These are phyloP conservation scores for Gracilaria gracilis DNA, from an alignment of 23 red algal genomes.

Conservation along the genomic window DNA sequence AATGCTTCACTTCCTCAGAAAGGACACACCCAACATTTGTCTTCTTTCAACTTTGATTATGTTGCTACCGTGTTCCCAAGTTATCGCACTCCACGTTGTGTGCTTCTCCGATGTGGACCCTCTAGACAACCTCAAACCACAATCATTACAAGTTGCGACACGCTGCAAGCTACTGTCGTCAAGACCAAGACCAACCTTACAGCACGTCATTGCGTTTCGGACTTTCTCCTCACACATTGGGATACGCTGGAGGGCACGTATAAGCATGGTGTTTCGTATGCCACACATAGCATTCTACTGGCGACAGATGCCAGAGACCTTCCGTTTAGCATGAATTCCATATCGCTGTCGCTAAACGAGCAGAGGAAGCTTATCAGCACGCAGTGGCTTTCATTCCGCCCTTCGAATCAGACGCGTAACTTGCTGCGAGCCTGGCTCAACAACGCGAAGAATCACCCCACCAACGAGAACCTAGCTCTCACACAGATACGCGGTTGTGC, in stretches of 20 bases:
- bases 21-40: conserved; percentile 16
- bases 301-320: conserved; percentile 17
- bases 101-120: conserved; percentile 5
- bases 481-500: conserved; percentile 18
- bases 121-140: background rate
- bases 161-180: conserved; percentile 9
- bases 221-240: conserved; percentile 28
- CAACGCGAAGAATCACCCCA: conserved; percentile 24
- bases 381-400: conserved; percentile 27
- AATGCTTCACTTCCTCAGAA: conserved; percentile 35
- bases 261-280: conserved; percentile 5
- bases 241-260: conserved; percentile 16
- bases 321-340: background rate
- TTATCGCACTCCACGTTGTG: conserved; percentile 20
- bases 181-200: conserved; percentile 21
- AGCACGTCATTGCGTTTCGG: conserved; percentile 19
- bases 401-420: conserved; percentile 8
- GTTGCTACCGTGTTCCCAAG: conserved; percentile 24
- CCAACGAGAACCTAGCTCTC: conserved; percentile 15
- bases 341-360: conserved; percentile 23
- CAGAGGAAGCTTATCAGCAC: conserved; percentile 6
- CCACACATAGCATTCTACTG: background rate
- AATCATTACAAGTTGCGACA: conserved; percentile 24
- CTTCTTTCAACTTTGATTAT: conserved; percentile 27
- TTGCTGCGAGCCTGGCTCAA: conserved; percentile 17